phyloP scores from a whole-genome alignment of 306 rosid genomes.

The Cicer yamashitae region DNA sequence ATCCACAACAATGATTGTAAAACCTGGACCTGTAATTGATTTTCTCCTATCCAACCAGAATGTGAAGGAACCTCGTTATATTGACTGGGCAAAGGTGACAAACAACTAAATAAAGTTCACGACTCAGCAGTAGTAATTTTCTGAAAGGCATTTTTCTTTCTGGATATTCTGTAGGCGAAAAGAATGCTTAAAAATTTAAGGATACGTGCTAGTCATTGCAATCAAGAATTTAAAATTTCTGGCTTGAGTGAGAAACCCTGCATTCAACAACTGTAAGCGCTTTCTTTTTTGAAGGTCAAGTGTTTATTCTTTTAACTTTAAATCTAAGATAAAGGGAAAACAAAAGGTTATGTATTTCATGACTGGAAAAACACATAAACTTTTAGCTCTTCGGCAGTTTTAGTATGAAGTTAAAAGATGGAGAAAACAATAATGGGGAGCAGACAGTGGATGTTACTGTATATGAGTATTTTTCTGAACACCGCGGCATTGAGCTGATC shows the following conservation, averaged over 20 bases:
- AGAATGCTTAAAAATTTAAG: conserved; percentile 82
- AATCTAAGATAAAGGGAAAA: conserved; percentile 10
- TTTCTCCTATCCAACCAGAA: conserved; percentile 82
- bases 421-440: conserved; percentile 50
- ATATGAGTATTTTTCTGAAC: conserved; percentile 66
- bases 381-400: conserved; percentile 61
- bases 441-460: conserved; percentile 75
- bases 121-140: conserved; percentile 36
- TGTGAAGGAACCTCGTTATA: conserved; percentile 67
- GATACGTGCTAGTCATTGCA: conserved; percentile 66
- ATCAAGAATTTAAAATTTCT: conserved; percentile 70
- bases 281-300: conserved; percentile 34
- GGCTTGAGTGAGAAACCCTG: conserved; percentile 93
- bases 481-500: conserved; percentile 64
- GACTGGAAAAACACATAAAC: neutral
- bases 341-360: conserved; percentile 27
- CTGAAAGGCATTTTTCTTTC: conserved; percentile 28
- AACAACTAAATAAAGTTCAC: conserved; percentile 41
- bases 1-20: conserved; percentile 80
- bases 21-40: conserved; percentile 82
- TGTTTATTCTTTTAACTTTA: conserved; percentile 29
- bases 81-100: conserved; percentile 89
- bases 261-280: conserved; percentile 78
- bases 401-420: conserved; percentile 63
- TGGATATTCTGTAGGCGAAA: conserved; percentile 68